Base-by-base conservation (phyloP, 2,329 filamentous ascomycete genomes). In the Fusarium sp. region DNA sequence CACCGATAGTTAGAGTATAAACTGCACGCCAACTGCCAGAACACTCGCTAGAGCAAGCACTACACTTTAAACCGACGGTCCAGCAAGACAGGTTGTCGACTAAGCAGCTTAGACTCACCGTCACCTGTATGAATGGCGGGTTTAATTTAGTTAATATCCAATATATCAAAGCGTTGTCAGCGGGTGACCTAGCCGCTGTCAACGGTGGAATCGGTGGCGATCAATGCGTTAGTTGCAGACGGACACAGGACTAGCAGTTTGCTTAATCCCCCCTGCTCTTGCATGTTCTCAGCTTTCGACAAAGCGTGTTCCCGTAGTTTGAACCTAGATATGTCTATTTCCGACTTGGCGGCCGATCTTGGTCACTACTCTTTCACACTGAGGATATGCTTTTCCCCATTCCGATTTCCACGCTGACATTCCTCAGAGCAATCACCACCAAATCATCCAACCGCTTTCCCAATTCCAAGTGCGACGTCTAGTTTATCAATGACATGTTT, bases 181-280 rank as follows among this genome's bases (percentile, higher is more conserved):
- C 46, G 28, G 35, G 52, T 9, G 40, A 35, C 28, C 17, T 6
- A 45, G 39, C 59, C 59, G 59, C 61, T 64, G 46, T 64, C 46
- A 52, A 58, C 51, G 52, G 61, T 64, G 51, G 33, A 28, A 64
- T 26, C 30, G 46, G 52, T 59, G 35, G 41, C 17, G 37, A 43
- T 48, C 19, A n/a, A 15, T 13, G 11, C 5, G 17, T 59, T 64
- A 64, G 61, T 35, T 47, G 28, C 19, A 20, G 45, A 26, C 33
- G 60, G 60, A 41, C 13, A 30, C 19, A 7, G 13, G n/a, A 14
- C 60, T 56, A 43, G 41, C 26, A 24, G 4, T 30, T 20, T 52
- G 7, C 35, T 30, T 52, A 28, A n/a, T 10, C 15, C 19, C 5
- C 11, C 17, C 20, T 37, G 40, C 11, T 7, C 9, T 20, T 5